Evolutionary conservation across 768 basidiomycete genomes (phyloP).

Genomic region (Asterophora lycoperdoides): DNA sequence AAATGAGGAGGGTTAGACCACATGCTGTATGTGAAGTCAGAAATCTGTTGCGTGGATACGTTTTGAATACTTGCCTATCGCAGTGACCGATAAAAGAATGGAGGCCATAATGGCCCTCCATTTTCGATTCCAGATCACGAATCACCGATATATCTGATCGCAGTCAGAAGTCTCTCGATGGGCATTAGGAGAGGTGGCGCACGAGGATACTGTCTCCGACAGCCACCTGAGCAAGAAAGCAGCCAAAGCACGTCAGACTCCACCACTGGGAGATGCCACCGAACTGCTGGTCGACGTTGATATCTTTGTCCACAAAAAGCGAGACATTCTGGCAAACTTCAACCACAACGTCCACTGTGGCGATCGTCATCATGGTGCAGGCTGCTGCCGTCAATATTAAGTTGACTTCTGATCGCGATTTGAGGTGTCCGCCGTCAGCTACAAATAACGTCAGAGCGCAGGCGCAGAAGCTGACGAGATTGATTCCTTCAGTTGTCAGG

Average conservation of each 20-base stretch:
- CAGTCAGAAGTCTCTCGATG: background rate
- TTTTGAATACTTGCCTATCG: background rate
- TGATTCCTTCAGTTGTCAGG: too few relatives aligned
- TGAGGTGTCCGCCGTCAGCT: background rate
- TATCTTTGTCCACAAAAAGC: background rate
- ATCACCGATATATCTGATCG: too few relatives aligned
- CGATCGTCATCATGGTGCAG: background rate
- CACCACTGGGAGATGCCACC: background rate
- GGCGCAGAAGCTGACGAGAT: too few relatives aligned
- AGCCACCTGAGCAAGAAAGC: conserved; percentile 1
- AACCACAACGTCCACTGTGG: background rate
- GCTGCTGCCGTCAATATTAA: background rate
- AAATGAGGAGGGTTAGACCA: background rate
- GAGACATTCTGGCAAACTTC: background rate
- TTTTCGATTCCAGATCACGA: too few relatives aligned
- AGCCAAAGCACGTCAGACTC: background rate
- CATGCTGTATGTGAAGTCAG: background rate
- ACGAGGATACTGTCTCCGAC: too few relatives aligned
- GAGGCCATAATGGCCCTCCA: background rate
- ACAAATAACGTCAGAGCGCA: background rate
- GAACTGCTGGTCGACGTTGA: background rate
- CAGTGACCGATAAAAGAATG: background rate
- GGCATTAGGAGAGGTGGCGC: too few relatives aligned
- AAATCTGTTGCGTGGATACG: background rate
- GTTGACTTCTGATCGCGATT: background rate